Evolutionary conservation across 2,329 filamentous ascomycete genomes (phyloP), one percentile per base, ranked within the genome.

Genomic region (Diaporthe destruens): DNA sequence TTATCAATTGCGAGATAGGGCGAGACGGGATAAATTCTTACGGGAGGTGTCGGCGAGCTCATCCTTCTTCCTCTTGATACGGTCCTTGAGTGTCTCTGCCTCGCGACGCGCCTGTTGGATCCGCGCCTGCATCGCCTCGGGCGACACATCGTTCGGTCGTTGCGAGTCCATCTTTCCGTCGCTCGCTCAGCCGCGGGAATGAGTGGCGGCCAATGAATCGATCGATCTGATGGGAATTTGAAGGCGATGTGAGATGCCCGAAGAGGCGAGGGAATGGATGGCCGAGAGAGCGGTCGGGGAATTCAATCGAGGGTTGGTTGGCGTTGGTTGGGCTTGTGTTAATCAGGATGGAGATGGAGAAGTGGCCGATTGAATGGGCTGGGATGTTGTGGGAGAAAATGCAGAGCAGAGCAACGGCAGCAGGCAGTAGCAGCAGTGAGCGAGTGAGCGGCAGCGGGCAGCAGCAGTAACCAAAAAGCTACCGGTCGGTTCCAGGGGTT

Each of bases 1-100:
- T 51, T 20, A 72, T 75, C 73, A 61, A 66, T 34, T 39, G 54
- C 57, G 56, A 61, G 70, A 56, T 49, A 73, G n/a, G 44, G 25
- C 3, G 55, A 44, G 47, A 61, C 6, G n/a, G 44, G 11, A 61
- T 42, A n/a, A 76, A 75, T 75, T 89, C 96, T 90, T 91, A 99
- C 96, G 92, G 81, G 95, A 97, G 76, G 95, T 97, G 85, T 99
- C 96, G 82, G 96, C 96, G 79, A 99, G 90, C 86, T 98, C 96
- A 90, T 99, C 96, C 93, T 98, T 98, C 91, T 97, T 98, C 86
- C 95, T 92, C 92, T 98, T 98, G 91, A 98, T 98, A 85, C 94
- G 93, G 84, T 98, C 96, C 89, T 98, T 98, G 79, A 98, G 88
- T 69, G 94, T 95, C 88, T 98, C 96, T 80, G 96, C 96, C 89